Conservation (phyloP, 2,329 filamentous ascomycete species). For the Colletotrichum incanum region DNA sequence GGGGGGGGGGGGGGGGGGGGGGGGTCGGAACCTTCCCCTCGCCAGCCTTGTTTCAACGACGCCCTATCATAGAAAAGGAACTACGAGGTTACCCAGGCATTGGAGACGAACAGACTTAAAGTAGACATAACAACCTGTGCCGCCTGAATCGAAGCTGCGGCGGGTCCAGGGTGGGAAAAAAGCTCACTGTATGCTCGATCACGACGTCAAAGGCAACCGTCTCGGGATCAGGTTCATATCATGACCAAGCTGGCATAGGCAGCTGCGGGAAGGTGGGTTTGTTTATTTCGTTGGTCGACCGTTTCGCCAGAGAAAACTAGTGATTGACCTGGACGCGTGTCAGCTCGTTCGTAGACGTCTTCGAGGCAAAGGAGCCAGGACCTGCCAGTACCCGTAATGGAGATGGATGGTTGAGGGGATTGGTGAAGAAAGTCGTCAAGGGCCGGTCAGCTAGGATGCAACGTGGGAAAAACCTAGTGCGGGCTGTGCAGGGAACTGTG, state of each 20-base stretch:
- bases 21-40: conserved; percentile 15
- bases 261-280: conserved; percentile 24
- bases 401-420: conserved; percentile 7
- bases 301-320: not conserved
- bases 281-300: conserved; percentile 4
- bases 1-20: not conserved
- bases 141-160: conserved; percentile 4
- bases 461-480: conserved; percentile 39
- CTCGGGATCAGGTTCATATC: conserved; percentile 9
- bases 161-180: not conserved
- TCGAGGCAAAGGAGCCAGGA: conserved; percentile 16
- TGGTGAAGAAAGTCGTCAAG: conserved; percentile 38
- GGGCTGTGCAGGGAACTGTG: conserved; percentile 36
- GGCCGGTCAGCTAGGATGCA: conserved; percentile 39
- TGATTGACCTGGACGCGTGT: not conserved
- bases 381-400: conserved; percentile 15
- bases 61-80: conserved; percentile 25
- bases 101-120: conserved; percentile 6
- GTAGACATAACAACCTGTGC: conserved; percentile 1
- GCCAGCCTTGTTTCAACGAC: conserved; percentile 38
- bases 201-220: not conserved
- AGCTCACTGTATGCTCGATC: conserved; percentile 2
- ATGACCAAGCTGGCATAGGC: conserved; percentile 9
- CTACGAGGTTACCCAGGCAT: conserved; percentile 3
- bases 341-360: not conserved